phyloP scores from a whole-genome alignment of 352 stramenopile species.

The Pythium myriotylum region DNA sequence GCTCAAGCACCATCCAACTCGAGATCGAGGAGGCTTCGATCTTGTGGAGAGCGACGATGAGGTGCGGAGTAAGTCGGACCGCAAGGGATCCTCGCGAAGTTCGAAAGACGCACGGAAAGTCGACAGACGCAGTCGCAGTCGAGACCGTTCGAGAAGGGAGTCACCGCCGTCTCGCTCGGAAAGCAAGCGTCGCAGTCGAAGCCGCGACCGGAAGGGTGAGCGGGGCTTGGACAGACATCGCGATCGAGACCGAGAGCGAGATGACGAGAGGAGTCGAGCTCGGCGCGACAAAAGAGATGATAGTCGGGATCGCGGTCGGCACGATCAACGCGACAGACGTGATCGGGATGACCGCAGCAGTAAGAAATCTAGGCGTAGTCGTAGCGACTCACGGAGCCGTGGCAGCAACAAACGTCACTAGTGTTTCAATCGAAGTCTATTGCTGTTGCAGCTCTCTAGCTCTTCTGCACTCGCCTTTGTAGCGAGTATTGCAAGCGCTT shows the following conservation, averaged over 20 bases:
- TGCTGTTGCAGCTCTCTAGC: no score
- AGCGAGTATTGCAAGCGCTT: constrained; percentile 41
- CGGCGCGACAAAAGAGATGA: constrained; percentile 4
- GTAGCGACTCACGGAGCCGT: constrained; percentile 15
- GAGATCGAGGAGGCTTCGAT: constrained; percentile 36
- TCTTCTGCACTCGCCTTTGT: neutral
- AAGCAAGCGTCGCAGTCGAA: constrained; percentile 22
- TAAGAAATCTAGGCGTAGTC: constrained; percentile 29
- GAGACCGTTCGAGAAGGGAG: constrained; percentile 16
- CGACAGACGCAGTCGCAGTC: constrained; percentile 12
- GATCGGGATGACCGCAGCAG: constrained; percentile 5
- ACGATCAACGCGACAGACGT: constrained; percentile 9
- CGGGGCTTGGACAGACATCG: constrained; percentile 6
- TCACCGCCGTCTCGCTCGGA: neutral
- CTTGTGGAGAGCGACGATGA: constrained; percentile 47
- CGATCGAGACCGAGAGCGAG: constrained; percentile 11
- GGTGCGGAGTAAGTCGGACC: constrained; percentile 6
- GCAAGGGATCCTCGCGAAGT: neutral
- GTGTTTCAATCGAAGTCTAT: neutral
- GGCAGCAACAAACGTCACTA: constrained; percentile 15
- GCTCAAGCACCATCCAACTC: constrained; percentile 39
- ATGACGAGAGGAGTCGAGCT: constrained; percentile 10
- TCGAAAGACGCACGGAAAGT: neutral
- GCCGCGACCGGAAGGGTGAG: constrained; percentile 16
- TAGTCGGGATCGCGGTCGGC: constrained; percentile 11